Evolutionary conservation across 345 rosid genomes (phyloP).

Genomic region (Hibiscus mutabilis): DNA sequence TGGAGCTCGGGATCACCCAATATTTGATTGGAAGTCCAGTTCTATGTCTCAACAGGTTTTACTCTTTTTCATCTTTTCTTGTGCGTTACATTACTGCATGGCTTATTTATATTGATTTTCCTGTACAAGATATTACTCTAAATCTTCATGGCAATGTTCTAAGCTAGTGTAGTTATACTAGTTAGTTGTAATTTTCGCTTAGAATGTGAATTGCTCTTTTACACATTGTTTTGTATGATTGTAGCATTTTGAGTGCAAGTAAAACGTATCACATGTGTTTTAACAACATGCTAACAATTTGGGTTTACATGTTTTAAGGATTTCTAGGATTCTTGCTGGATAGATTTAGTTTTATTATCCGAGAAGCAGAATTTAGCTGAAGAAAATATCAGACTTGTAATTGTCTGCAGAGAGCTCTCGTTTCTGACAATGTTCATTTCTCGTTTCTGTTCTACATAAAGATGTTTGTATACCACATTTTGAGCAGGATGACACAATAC

Average conservation of each 20-base stretch:
- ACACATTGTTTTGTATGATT: neutral
- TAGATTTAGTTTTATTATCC: neutral
- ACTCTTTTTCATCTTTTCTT: constrained; percentile 6
- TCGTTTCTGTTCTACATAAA: neutral
- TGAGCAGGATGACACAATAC: constrained; percentile 58
- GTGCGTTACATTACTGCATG: neutral
- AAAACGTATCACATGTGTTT: neutral
- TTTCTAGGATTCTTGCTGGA: neutral
- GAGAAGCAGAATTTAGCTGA: neutral
- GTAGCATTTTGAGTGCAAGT: neutral
- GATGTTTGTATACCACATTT: neutral
- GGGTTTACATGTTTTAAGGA: neutral
- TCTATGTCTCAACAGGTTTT: constrained; percentile 71
- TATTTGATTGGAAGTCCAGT: constrained; percentile 72
- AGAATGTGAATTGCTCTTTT: constrained; percentile 1
- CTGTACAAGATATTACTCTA: neutral
- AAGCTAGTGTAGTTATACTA: neutral
- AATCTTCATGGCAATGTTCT: neutral
- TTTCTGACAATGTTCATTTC: neutral
- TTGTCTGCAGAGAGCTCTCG: neutral
- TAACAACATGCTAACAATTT: neutral
- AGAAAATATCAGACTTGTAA: neutral
- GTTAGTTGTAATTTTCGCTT: neutral
- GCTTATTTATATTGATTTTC: neutral
- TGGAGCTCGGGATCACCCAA: constrained; percentile 54